These are phyloP conservation scores for Penicillium chermesinum DNA, from an alignment of 495 filamentous ascomycete genomes.

Conservation along the genomic window DNA sequence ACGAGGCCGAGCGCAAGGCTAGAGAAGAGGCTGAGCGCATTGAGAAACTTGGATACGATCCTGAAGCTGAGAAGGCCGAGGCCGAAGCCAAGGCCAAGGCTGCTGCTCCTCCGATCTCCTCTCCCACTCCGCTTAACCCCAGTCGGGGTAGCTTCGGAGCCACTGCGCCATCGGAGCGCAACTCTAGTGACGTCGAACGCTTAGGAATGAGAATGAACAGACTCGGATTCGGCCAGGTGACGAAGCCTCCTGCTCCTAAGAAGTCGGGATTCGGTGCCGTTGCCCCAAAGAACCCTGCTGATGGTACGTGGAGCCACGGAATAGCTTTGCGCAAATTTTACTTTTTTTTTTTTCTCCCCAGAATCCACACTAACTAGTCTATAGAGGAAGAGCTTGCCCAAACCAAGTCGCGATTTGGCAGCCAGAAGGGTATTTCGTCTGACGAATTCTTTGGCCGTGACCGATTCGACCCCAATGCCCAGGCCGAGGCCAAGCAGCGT, in stretches of 20 bases:
- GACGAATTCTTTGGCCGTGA: conserved; percentile 97
- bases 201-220: conserved; percentile 85
- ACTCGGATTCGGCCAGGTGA: conserved; percentile 83
- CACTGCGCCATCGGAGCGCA: conserved; percentile 45
- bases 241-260: conserved; percentile 62
- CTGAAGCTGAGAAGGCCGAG: conserved; percentile 73
- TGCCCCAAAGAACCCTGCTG: conserved; percentile 52
- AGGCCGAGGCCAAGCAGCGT: conserved; percentile 79
- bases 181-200: conserved; percentile 75
- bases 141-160: conserved; percentile 55
- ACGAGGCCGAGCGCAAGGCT: conserved; percentile 93
- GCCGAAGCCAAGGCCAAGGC: conserved; percentile 50
- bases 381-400: conserved; percentile 39
- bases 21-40: conserved; percentile 97
- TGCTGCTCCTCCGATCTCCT: conserved; percentile 53
- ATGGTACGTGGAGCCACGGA: too few relatives aligned
- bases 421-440: conserved; percentile 92
- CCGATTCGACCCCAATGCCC: conserved; percentile 69
- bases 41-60: conserved; percentile 96
- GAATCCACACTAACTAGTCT: background rate
- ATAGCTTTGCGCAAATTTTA: background rate
- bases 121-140: conserved; percentile 73
- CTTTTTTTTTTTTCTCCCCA: background rate
- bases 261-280: conserved; percentile 86
- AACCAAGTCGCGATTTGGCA: conserved; percentile 56